A percentile compares a stretch with the other conserved stretches of the same genome.
These are phyloP conservation scores for Corinectria fuckeliana DNA, from an alignment of 2,329 filamentous ascomycete genomes.

Conservation along the genomic window DNA sequence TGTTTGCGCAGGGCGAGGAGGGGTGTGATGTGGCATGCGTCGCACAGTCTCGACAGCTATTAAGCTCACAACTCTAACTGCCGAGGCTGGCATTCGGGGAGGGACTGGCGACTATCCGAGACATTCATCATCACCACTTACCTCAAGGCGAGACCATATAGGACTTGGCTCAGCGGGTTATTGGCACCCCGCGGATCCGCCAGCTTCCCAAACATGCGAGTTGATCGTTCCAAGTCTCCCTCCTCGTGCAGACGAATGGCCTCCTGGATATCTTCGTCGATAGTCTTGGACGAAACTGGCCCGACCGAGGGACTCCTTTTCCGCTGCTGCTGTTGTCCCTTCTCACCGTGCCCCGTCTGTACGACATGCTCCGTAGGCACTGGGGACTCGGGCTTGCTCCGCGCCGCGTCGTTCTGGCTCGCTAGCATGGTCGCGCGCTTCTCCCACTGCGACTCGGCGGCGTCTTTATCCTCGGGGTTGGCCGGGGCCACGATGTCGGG, in stretches of 20 bases:
- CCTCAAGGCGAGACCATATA: conserved; percentile 91
- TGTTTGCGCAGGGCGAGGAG: not conserved
- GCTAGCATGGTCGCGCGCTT: conserved; percentile 90
- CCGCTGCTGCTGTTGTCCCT: conserved; percentile 14
- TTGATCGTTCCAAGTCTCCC: conserved; percentile 79
- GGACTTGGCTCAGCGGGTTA: conserved; percentile 92
- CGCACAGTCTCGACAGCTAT: not conserved
- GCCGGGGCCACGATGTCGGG: conserved; percentile 69
- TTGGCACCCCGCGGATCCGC: conserved; percentile 86
- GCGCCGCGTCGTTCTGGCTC: conserved; percentile 60
- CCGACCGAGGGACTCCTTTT: conserved; percentile 28
- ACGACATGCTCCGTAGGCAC: conserved; percentile 38
- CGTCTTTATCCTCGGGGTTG: conserved; percentile 53
- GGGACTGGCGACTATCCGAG: not conserved
- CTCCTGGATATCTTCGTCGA: conserved; percentile 82
- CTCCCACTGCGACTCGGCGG: conserved; percentile 82
- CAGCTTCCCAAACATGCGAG: conserved; percentile 82
- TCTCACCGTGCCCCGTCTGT: conserved; percentile 35
- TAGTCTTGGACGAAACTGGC: conserved; percentile 56
- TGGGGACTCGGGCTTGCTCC: conserved; percentile 51
- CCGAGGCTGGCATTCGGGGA: not conserved
- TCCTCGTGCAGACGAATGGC: conserved; percentile 93
- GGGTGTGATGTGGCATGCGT: not conserved
- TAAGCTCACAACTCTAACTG: not conserved
- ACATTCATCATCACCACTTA: conserved; percentile 50